phyloP scores from a whole-genome alignment of 139 green algal genomes.

The Mychonastes homosphaera region DNA sequence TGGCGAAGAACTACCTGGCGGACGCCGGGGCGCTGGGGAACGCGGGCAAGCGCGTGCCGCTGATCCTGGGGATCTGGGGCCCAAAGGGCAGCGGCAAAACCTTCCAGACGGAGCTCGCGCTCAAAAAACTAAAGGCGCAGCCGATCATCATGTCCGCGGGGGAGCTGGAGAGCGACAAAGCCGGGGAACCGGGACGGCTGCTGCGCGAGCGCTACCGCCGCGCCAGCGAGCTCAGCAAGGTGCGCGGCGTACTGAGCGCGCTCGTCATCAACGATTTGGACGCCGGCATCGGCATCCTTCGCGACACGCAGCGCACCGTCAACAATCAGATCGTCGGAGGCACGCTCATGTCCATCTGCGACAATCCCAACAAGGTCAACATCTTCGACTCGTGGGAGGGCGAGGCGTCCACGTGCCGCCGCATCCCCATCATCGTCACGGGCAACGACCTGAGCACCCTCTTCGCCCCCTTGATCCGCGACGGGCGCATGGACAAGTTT shows the following conservation, averaged over 20 bases:
- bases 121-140: conserved; percentile 79
- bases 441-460: conserved; percentile 78
- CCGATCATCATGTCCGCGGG: conserved; percentile 76
- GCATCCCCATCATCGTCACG: conserved; percentile 31
- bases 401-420: conserved; percentile 9
- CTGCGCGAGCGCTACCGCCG: conserved; percentile 75
- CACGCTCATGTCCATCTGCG: conserved; percentile 83
- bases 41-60: conserved; percentile 37
- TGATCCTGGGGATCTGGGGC: conserved; percentile 65
- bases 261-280: conserved; percentile 92
- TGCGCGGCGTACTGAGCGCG: conserved; percentile 62
- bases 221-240: conserved; percentile 47
- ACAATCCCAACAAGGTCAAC: conserved; percentile 65
- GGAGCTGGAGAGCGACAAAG: conserved; percentile 68
- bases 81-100: conserved; percentile 59
- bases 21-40: conserved; percentile 41
- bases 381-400: conserved; percentile 52
- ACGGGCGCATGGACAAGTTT: conserved; percentile 67
- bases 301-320: conserved; percentile 64
- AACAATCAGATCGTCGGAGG: conserved; percentile 89
- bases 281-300: conserved; percentile 65
- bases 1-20: conserved; percentile 78
- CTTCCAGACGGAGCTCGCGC: conserved; percentile 80
- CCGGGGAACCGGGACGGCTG: conserved; percentile 42
- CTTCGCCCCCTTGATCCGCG: conserved; percentile 81